Conservation (phyloP, 1,284 basidiomycete genomes). For the Leccinum insigne region DNA sequence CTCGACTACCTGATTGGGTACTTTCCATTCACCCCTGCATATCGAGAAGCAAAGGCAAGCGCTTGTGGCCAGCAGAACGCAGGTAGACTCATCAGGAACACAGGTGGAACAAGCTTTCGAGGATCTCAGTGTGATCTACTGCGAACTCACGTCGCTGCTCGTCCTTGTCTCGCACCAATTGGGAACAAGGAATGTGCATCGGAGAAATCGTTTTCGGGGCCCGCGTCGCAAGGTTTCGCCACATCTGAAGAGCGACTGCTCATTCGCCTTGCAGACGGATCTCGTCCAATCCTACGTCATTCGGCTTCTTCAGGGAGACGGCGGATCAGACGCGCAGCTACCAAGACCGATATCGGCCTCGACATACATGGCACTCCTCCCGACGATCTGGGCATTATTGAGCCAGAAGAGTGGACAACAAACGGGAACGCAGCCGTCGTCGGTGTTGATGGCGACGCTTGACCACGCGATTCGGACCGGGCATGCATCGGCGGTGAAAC, state of each 20-base stretch:
- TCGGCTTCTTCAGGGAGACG: slow-evolving; percentile 60
- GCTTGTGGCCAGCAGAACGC: neutral
- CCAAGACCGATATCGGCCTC: slow-evolving; percentile 52
- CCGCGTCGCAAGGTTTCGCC: slow-evolving; percentile 6
- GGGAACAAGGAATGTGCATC: slow-evolving; percentile 8
- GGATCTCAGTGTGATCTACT: slow-evolving; percentile 73
- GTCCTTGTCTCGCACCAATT: slow-evolving; percentile 42
- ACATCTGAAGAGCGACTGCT: slow-evolving; percentile 14
- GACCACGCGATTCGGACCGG: slow-evolving; percentile 59
- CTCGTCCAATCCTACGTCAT: slow-evolving; percentile 72
- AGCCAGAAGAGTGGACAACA: slow-evolving; percentile 39
- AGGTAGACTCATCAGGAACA: slow-evolving; percentile 9
- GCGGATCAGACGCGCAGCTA: slow-evolving; percentile 40
- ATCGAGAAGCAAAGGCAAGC: slow-evolving; percentile 57
- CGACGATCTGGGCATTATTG: slow-evolving; percentile 84
- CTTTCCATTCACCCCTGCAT: slow-evolving; percentile 70
- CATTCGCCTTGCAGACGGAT: slow-evolving; percentile 43
- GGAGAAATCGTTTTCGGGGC: slow-evolving; percentile 10
- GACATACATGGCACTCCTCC: slow-evolving; percentile 73
- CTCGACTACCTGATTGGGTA: slow-evolving; percentile 76
- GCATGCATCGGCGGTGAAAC: slow-evolving; percentile 63
- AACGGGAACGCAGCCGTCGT: slow-evolving; percentile 22
- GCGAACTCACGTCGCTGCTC: slow-evolving; percentile 71
- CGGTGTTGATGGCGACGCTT: slow-evolving; percentile 50
- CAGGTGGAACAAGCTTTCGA: slow-evolving; percentile 65